Base-by-base conservation (phyloP, 192 early-diverging fungal genomes). In the Coemansia sp. region DNA sequence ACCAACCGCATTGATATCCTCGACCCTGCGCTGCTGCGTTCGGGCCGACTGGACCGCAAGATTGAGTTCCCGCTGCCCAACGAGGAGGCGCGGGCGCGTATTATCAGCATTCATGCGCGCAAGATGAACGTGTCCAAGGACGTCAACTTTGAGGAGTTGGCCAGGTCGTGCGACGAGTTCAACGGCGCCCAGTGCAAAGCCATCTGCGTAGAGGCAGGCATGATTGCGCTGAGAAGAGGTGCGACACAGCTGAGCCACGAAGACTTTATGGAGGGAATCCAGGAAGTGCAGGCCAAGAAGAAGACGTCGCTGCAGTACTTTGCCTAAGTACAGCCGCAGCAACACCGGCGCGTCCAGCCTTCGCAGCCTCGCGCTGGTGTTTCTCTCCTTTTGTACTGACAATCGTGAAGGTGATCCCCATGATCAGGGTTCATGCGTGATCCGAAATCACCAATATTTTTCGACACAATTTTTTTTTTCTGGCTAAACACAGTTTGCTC, bases 131-230 rank as follows among this genome's bases (percentile, higher is more conserved):
- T 97, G n/a, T 86, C 85, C 21, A 71, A 83, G 30, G 89, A 95
- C 64, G 93, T 97, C 60, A 97, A 99, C 83, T 97, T 90, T 85
- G 94, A 95, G 21, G 97, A 99, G 79, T 80, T 99, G 40, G 89
- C 95, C 9, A 81, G 97, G 43, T 90, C 86, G 23, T 97, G 95
- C 77, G 94, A 99, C 69, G 97, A 99, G 77, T 99, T 99, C 67
- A 99, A 99, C 63, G 97, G 97, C 28, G 97, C 97, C 9, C 97
- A 99, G 71, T 95, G 92, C 84, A 99, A 99, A 81, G 97, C 97
- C 29, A 90, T 97, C 42, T 99, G 97, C 77, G 95, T 97, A 16
- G 94, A 97, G 75, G 94, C 94, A 8, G 94, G 97, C 53, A 99
- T 99, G 97, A 87, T 97, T 84, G 97, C 97, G 23, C 73, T 99